Evolutionary conservation across 2,329 filamentous ascomycete genomes (phyloP), one percentile per base, ranked within the genome.

Genomic region (Rhynchosporium graminicola): DNA sequence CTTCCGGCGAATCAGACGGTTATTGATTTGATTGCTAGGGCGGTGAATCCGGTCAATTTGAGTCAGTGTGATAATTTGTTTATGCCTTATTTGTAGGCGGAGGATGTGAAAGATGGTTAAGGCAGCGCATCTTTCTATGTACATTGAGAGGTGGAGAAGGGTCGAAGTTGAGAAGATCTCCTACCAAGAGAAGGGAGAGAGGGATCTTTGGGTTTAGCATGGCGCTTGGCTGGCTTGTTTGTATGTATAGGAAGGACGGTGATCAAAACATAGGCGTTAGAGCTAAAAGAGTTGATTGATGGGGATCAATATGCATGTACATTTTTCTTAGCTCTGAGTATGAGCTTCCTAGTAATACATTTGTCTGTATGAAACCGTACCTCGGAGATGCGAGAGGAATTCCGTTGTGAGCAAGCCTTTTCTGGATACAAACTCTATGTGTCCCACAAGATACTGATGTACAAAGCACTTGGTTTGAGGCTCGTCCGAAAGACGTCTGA

Each of bases 1-100:
- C 78, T 99, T 69, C 95, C 95, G 6, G 94, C 94, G 29, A 97
- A 96, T 76, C 95, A 99, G 82, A 98, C 94, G 46, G 92, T 97
- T 36, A 94, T 99, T 72, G 95, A 99, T 77, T 78, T 96, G 65
- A 90, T 99, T 65, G 90, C 90, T n/a, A 89, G 89, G 78, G 92
- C 94, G 1, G 93, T 96, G 15, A 96, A 97, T 77, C 95, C 95
- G 1, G 87, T 91, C 79, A 92, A 95, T 75, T 76, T 99, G 77
- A 88, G 90, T 50, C 85, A 91, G 76, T 93, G 90, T 72, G 95
- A 99, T 80, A 87, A 93, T 63, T 79, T 99, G 70, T 99, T 95
- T 92, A 98, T 98, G 94, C 89, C 92, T 29, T 99, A 96, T 80
- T 79, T 98, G 77, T 64, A 47, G 26, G 55, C 13, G 13, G 45